A percentile compares a stretch with the other conserved stretches of the same genome.
Conservation (phyloP, 768 basidiomycete genomes). For the Rhizopogon roseolus region DNA sequence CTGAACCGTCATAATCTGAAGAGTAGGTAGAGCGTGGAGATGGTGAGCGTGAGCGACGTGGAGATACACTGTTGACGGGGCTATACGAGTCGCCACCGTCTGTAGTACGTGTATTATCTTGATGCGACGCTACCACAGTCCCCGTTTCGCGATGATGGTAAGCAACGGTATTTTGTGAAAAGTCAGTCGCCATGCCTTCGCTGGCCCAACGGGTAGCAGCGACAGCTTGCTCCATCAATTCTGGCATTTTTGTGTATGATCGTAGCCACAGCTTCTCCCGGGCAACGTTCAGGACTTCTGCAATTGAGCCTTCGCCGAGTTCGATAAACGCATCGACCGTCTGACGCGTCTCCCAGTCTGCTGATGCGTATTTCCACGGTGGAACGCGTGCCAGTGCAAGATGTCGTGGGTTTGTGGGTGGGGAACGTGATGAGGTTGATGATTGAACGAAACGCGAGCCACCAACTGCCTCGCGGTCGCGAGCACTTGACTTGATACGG, state of each 20-base stretch:
- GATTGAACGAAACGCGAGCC: constrained; percentile 30
- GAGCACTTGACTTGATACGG: constrained; percentile 39
- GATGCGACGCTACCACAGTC: constrained; percentile 1
- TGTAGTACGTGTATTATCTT: constrained; percentile 3
- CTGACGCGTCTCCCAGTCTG: constrained; percentile 67
- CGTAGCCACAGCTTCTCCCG: constrained; percentile 72
- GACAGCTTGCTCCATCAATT: constrained; percentile 63
- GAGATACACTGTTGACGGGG: constrained; percentile 20
- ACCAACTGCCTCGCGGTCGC: constrained; percentile 57
- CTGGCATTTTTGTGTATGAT: constrained; percentile 56
- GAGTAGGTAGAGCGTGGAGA: constrained; percentile 25
- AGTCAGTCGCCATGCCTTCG: constrained; percentile 29
- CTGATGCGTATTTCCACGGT: constrained; percentile 23
- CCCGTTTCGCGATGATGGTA: constrained; percentile 3
- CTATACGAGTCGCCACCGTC: constrained; percentile 6
- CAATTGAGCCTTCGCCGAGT: constrained; percentile 63
- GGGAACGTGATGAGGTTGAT: constrained; percentile 6
- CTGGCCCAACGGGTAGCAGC: constrained; percentile 49
- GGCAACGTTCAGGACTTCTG: constrained; percentile 54
- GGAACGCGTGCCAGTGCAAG: constrained; percentile 15
- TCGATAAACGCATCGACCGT: constrained; percentile 70
- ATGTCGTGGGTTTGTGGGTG: constrained; percentile 13
- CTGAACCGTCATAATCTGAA: constrained; percentile 30
- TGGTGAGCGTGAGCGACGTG: constrained; percentile 26
- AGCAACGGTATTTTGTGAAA: constrained; percentile 13